Conservation (phyloP, 768 basidiomycete species). For the Rhodotorula paludigena region DNA sequence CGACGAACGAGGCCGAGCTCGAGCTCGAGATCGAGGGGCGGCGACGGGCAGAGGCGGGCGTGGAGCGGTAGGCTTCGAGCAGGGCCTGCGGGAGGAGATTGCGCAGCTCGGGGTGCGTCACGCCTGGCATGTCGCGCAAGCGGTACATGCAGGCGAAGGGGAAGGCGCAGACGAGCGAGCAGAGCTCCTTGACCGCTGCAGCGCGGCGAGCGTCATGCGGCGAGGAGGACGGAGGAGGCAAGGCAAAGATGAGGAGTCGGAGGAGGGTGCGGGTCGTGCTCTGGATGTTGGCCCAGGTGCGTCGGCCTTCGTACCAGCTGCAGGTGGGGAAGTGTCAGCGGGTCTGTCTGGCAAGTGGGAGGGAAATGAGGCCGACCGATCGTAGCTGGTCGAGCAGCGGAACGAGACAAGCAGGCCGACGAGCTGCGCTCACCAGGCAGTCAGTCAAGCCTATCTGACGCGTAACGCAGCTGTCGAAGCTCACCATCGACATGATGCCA, state of each 20-base stretch:
- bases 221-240: conserved; percentile 9
- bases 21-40: conserved; percentile 13
- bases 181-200: conserved; percentile 15
- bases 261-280: conserved; percentile 29
- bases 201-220: not conserved
- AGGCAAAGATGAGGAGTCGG: conserved; percentile 28
- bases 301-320: conserved; percentile 37
- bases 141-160: conserved; percentile 35
- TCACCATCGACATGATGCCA: conserved; percentile 23
- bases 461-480: too few species aligned
- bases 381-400: conserved; percentile 5
- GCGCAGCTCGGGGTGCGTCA: conserved; percentile 16
- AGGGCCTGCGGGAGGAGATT: conserved; percentile 23
- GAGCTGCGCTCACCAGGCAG: too few species aligned
- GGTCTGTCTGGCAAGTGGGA: not conserved
- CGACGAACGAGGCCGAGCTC: conserved; percentile 17
- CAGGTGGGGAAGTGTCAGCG: too few species aligned
- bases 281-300: conserved; percentile 27
- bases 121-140: conserved; percentile 30
- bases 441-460: too few species aligned
- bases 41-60: not conserved
- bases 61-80: conserved; percentile 12
- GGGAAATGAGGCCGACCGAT: conserved; percentile 10
- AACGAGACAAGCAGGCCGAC: conserved; percentile 20
- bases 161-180: conserved; percentile 27